Conservation (phyloP, 495 filamentous ascomycete species). For the Trichoderma gamsii region DNA sequence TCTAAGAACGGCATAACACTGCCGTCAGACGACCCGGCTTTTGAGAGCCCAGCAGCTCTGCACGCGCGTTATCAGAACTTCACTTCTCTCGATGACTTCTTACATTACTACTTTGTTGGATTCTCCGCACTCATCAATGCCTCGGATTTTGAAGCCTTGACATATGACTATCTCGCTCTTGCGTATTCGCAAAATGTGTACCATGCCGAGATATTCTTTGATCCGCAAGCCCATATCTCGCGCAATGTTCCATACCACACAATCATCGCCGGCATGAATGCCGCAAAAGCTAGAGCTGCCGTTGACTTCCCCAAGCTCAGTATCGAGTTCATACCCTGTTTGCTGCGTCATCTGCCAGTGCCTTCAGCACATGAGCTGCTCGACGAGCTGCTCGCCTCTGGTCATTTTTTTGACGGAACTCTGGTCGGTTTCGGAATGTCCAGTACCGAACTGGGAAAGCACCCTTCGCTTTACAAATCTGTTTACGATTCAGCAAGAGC, state of each 20-base stretch:
- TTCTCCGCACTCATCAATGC: slow-evolving; percentile 58
- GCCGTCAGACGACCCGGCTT: slow-evolving; percentile 52
- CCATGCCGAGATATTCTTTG: slow-evolving; percentile 77
- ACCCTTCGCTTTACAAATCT: slow-evolving; percentile 57
- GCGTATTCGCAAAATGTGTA: slow-evolving; percentile 60
- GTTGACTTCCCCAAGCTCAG: slow-evolving; percentile 53
- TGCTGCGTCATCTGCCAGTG: slow-evolving; percentile 62
- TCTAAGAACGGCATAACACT: slow-evolving; percentile 55
- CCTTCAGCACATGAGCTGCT: slow-evolving; percentile 45
- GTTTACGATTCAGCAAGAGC: slow-evolving; percentile 49
- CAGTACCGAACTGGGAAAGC: slow-evolving; percentile 57
- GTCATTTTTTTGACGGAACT: slow-evolving; percentile 45
- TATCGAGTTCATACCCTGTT: slow-evolving; percentile 60
- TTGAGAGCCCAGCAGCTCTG: slow-evolving; percentile 53
- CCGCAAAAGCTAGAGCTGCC: slow-evolving; percentile 55
- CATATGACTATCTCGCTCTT: slow-evolving; percentile 63
- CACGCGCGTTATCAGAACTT: slow-evolving; percentile 56
- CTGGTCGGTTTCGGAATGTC: slow-evolving; percentile 63
- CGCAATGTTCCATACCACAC: slow-evolving; percentile 56
- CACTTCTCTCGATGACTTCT: slow-evolving; percentile 68
- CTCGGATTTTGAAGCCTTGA: slow-evolving; percentile 65
- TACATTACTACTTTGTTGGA: slow-evolving; percentile 71
- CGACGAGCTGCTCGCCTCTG: slow-evolving; percentile 39
- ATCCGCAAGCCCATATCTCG: slow-evolving; percentile 66
- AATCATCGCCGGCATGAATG: slow-evolving; percentile 53